Evolutionary conservation across 305 asterid species (phyloP), one percentile per base, ranked within the genome.

Genomic region (Stenogyne calaminthoides): DNA sequence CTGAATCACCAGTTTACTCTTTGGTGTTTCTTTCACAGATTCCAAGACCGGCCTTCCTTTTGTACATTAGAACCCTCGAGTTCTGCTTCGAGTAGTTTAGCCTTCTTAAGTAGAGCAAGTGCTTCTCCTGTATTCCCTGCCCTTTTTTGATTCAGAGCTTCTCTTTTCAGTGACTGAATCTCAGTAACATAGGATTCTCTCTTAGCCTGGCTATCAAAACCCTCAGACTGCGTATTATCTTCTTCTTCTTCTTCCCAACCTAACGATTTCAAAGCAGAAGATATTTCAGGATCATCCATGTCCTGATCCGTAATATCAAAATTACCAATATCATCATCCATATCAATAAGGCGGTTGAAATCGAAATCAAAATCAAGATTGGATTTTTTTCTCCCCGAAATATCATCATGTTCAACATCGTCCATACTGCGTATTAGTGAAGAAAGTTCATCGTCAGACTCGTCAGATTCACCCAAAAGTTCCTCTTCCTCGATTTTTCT

Each of bases 171-270:
- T 20, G 92, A 82, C 79, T 84, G 97, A 76, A 91, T 79, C 85
- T 93, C 93, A 55, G 74, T 76, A 71, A 34, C 64, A 71, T 80
- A 67, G 12, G 82, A 82, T 72, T 84, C 92, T 70, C 80, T 79
- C 59, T 80, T 78, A 64, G 78, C 65, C 20, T 71, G 76, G 71
- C 32, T 69, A 29, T 73, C 83, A 42, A 72, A 32, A 42, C 82
- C 87, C 76, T 66, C 84, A 52, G 82, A 69, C 39, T 76, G 62
- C 1, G 78, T 29, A 56, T n/a, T n/a, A n/a, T 87, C 97, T 46
- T 95, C 99, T 70, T 81, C 72, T 98, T 87, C 97, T 51, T 95
- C 99, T 71, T 81, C 72, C 99, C 98, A 95, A 71, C 99, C 99
- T 67, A 95, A 78, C 44, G 98, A 91, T 80, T n/a, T 68, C 86